Evolutionary conservation across 2,329 filamentous ascomycete species (phyloP), one percentile per base, ranked within the genome.

Genomic region (Cryphonectria naterciae): DNA sequence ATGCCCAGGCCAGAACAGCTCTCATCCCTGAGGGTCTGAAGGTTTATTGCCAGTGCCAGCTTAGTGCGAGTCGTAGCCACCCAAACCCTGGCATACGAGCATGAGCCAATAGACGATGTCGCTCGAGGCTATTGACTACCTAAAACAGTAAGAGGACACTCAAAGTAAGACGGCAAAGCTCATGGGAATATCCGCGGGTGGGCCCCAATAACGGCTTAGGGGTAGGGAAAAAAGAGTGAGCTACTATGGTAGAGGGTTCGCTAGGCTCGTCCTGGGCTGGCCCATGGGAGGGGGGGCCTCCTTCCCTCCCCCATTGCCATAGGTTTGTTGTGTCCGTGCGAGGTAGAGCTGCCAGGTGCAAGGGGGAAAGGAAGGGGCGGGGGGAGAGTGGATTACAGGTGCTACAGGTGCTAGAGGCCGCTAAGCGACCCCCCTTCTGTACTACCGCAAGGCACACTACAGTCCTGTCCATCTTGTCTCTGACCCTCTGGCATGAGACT

Each of bases 171-270:
- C 63, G 63, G 63, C 41, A 65, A 28, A 28, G 4, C 41, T 8
- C 8, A 49, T 52, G 63, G 63, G 41, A 65, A 65, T 46, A 65
- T 65, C 63, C 63, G 63, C 63, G 43, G 39, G 63, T 65, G 63
- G 63, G 63, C 25, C 32, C 41, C 43, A 65, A 46, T 28, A 28
- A 19, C 41, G 43, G 41, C 63, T 65, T 43, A 65, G 63, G 63
- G 43, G 63, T 4, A 65, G 63, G 43, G 62, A 10, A 65, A 11
- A 43, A 3, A 46, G 25, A n/a, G 25, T 19, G 41, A 28, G 2
- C 52, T 62, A 63, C n/a, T n/a, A n/a, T n/a, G n/a, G n/a, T n/a
- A n/a, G 35, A 39, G 60, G 22, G 35, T 2, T 41, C 19, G 10
- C 58, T 62, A 17, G 25, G 28, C 35, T 22, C 58, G 15, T n/a